phyloP scores from a whole-genome alignment of 1,284 basidiomycete genomes.

The Sporisorium scitamineum region DNA sequence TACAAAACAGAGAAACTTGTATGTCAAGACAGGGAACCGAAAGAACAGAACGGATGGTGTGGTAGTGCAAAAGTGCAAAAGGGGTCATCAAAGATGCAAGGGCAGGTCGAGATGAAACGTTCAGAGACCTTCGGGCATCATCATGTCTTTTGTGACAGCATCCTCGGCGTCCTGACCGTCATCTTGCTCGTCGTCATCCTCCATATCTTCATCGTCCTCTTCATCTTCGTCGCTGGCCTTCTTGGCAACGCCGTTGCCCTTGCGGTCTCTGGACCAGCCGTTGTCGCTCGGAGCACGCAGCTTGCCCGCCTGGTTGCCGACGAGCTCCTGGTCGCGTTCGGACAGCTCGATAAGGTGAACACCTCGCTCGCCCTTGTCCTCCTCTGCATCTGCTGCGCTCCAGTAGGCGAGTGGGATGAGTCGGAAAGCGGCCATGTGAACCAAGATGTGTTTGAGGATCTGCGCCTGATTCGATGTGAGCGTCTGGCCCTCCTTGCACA shows the following conservation, averaged over 20 bases:
- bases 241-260: conserved; percentile 33
- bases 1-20: background rate
- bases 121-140: conserved; percentile 58
- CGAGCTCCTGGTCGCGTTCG: conserved; percentile 51
- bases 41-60: background rate
- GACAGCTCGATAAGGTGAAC: conserved; percentile 51
- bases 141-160: conserved; percentile 55
- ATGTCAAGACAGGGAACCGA: background rate
- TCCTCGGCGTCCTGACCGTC: conserved; percentile 48
- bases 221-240: conserved; percentile 21
- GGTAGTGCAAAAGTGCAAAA: background rate
- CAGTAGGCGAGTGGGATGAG: conserved; percentile 67
- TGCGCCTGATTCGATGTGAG: conserved; percentile 77
- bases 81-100: background rate
- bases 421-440: conserved; percentile 65
- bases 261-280: conserved; percentile 43
- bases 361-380: conserved; percentile 47
- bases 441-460: conserved; percentile 67
- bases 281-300: conserved; percentile 47
- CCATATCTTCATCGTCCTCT: conserved; percentile 28
- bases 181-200: conserved; percentile 46
- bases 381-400: conserved; percentile 59
- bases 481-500: conserved; percentile 85
- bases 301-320: conserved; percentile 44
- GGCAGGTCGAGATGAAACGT: background rate